Evolutionary conservation across 1,139 yeast species (phyloP), one percentile per base, ranked within the genome.

Genomic region (Blastobotrys malaysiensis): DNA sequence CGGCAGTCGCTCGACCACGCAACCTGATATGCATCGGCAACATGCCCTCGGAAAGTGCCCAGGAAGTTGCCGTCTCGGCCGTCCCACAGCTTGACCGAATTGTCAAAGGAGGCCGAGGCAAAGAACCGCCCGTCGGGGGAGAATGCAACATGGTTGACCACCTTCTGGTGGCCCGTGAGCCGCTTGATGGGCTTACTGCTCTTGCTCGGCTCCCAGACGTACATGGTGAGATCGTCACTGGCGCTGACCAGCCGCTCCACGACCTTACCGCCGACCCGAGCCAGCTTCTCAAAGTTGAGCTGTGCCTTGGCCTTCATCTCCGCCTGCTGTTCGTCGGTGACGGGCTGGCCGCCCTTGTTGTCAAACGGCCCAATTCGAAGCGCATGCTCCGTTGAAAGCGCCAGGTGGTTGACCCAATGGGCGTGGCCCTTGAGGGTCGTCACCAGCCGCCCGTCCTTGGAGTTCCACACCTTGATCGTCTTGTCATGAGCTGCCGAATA

Each of bases 1-100:
- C 99, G 77, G 69, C 93, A 88, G 68, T 93, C 99, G 1, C 97
- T 86, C 2, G 97, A 89, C 99, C 99, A 93, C 0, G 98, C 90
- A n/a, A 96, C 90, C 72, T 91, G 98, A 69, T 93, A 93, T 0
- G 93, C 99, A 2, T 98, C 90, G 0, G 98, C 97, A 57, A 93
- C 99, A 69, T 93, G 99, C 2, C 99, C 99, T 61, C 99, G 78
- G 65, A 95, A 82, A 0, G 98, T 90, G 5, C 96, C 83, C 46
- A 93, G 73, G 63, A 91, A 93, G 53, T 87, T 87, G 44, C 99
- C 99, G 57, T 88, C 86, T 60, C 88, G 74, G 27, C 98, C 99
- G 68, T 91, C 97, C 99, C 99, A 93, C 52, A 93, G 74, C 71
- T 93, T 93, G 61, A 95, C 83, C 1, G 96, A 88, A 70, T 93